Evolutionary conservation across 2,329 filamentous ascomycete genomes (phyloP).

Genomic region (Botryosphaeria dothidea): DNA sequence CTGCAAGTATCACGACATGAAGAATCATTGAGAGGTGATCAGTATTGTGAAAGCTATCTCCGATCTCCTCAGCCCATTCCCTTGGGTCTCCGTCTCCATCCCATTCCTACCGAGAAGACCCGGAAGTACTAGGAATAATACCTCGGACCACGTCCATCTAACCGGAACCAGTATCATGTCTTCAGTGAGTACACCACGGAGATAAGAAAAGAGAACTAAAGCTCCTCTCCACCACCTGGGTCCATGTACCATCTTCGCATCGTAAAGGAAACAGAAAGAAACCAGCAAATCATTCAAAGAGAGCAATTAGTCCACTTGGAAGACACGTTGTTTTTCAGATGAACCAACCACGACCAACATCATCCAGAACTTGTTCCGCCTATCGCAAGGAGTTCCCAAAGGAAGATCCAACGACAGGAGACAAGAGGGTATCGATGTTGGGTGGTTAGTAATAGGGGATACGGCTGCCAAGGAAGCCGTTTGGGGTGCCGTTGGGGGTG

Average conservation of each 20-base stretch:
- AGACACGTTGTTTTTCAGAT: background rate
- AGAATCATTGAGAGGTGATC: background rate
- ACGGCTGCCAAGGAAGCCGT: background rate
- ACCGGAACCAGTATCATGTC: too few relatives aligned
- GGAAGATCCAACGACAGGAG: conserved; percentile 6
- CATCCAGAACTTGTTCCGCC: conserved; percentile 6
- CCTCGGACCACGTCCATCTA: background rate
- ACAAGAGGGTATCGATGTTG: conserved; percentile 4
- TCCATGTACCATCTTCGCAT: background rate
- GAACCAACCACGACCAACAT: background rate
- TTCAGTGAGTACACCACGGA: background rate
- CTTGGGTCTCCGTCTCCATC: background rate
- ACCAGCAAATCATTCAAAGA: background rate
- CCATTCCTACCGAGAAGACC: background rate
- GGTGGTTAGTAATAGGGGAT: background rate
- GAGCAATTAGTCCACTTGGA: background rate
- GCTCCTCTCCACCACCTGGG: background rate
- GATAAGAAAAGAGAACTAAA: background rate
- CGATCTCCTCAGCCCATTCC: background rate
- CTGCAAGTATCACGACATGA: too few relatives aligned
- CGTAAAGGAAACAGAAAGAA: background rate
- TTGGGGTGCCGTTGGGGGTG: conserved; percentile 18
- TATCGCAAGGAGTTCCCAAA: conserved; percentile 2
- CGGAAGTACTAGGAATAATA: background rate
- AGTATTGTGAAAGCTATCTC: background rate